Base-by-base conservation (phyloP, 352 stramenopile species). In the Aphanomyces stellatus region DNA sequence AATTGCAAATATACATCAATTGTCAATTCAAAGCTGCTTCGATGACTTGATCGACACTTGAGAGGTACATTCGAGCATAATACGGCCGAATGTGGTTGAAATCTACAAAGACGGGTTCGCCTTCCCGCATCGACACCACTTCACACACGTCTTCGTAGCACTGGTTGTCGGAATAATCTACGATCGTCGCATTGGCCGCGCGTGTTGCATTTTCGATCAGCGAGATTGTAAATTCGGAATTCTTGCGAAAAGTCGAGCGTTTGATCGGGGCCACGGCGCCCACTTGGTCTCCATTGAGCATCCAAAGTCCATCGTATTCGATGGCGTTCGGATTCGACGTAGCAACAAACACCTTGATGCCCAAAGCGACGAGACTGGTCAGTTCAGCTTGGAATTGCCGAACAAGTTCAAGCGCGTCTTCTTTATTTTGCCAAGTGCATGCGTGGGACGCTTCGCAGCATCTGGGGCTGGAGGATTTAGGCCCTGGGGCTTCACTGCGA, bases 81-180 rank as follows among this genome's bases (percentile, higher is more conserved):
- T 53, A 65, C 33, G 63, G 53, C 53, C 51, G 49, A 19, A 66
- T 43, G 42, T 70, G 63, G 31, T 70, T 25, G 27, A 65, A 55
- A 30, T 70, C 63, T 25, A 65, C 66, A 8, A 65, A 25, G 6
- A 70, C 28, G 7, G 63, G 63, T 5, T 64, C 35, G 40, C 63
- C 63, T 27, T 53, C 19, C 4, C 31, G 25, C 40, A 41, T 57
- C 22, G 35, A 51, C 6, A 70, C 53, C 4, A 70, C 63, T 65
- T 70, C 11, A 31, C 63, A 70, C 24, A 70, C 25, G 28, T 70
- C 55, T 34, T 70, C 3, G n/a, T 35, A 70, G 30, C 63, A 70
- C 25, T 65, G 40, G 19, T 70, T 70, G 22, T 65, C 51, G 6
- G 63, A 56, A 41, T 55, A 70, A 51, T 65, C 56, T 34, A 70